Base-by-base conservation (phyloP, 805 yeast species). In the Suhomyces pyralidae region DNA sequence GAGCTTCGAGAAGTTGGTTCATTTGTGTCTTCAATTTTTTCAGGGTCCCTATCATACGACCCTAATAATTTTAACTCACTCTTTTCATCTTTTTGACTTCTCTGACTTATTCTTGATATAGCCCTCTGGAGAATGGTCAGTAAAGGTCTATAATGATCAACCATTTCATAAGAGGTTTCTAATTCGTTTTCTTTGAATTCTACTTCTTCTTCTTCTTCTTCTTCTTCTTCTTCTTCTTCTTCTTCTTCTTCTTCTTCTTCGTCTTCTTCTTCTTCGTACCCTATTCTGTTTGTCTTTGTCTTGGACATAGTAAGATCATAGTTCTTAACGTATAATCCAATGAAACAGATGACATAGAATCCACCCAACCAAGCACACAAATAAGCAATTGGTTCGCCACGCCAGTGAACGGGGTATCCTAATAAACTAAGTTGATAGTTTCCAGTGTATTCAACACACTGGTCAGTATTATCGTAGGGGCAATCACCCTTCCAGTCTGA, bases 401-500 rank as follows among this genome's bases (percentile, higher is more conserved):
- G 51, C 68, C 68, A 65, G 30, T 55, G 54, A 5, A 50, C 55
- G 3, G 68, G 69, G 25, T 58, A 64, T 3, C 69, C 69, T 45
- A 65, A 49, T 3, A 56, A 44, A 2, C 25, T 25, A 3, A 65
- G 55, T 43, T 62, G 66, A 45, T 62, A 59, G 40, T 62, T 56
- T 3, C 69, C 69, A 0, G 64, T 45, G 38, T 56, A 62, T 50
- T 64, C 63, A 1, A 26, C 30, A 47, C 69, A 65, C 20, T 54
- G 55, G 2, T 52, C 52, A 2, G 54, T 51, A 14, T 64, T 64
- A 17, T 50, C 46, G 22, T 48, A 50, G 1, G 81, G 76, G 60
- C 90, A 84, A 49, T 80, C 82, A 12, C 90, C 90, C 42, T 65
- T 55, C 70, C 76, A 87, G 32, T 78, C 81, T 1, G 86, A 74